Evolutionary conservation across 139 green algal genomes (phyloP).

Genomic region (Asterochloris sp.): DNA sequence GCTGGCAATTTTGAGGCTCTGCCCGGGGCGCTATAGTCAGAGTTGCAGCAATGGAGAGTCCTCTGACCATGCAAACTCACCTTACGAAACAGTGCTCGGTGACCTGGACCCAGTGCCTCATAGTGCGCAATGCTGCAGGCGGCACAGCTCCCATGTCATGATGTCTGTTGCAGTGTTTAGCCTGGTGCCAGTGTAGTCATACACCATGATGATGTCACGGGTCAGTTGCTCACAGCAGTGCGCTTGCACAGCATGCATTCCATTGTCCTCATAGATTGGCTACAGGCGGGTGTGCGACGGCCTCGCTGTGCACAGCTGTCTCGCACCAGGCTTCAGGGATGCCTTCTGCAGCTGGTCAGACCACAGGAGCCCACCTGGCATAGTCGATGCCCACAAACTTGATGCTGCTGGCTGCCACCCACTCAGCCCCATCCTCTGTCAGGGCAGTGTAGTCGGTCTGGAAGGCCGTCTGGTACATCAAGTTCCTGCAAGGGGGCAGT

Average conservation of each 20-base stretch:
- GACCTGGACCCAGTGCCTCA: neutral
- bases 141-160: no score
- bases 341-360: no score
- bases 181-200: no score
- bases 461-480: conserved; percentile 16
- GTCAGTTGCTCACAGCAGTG: no score
- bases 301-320: no score
- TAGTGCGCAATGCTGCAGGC: neutral
- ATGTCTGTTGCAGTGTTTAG: no score
- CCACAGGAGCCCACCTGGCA: no score
- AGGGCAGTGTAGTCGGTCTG: conserved; percentile 13
- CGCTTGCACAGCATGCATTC: no score
- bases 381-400: conserved; percentile 21
- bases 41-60: neutral
- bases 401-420: neutral
- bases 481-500: neutral
- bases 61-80: neutral
- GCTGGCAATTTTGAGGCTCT: neutral
- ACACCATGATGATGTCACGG: no score
- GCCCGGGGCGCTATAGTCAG: neutral
- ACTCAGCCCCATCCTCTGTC: conserved; percentile 1
- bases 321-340: no score
- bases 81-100: conserved; percentile 2
- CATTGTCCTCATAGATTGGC: no score
- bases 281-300: no score